Evolutionary conservation across 148 eudicot genomes (phyloP), one percentile per base, ranked within the genome.

Genomic region (Dysphania ambrosioides): DNA sequence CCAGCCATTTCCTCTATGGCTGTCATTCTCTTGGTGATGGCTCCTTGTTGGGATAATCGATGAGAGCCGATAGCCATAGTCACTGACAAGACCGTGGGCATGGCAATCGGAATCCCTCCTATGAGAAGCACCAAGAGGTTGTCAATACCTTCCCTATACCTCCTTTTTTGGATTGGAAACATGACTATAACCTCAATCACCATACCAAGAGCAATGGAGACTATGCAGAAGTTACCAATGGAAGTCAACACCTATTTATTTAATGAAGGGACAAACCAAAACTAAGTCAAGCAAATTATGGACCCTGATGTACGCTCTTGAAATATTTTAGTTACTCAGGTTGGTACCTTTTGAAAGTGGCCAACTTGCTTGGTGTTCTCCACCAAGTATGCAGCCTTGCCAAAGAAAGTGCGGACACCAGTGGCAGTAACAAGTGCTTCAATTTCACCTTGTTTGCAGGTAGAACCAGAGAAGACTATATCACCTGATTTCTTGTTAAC

Each of bases 1-100:
- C 97, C 93, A 7, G 97, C 97, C 97, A 91, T 91, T 77, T 91
- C 97, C 66, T 89, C 93, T 56, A 91, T 89, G 75, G 97, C 93
- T 10, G 97, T 91, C 97, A 91, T 91, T 70, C 97, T 91, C 83
- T 91, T 91, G 35, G 93, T 91, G 35, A 91, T 89, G 53, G 97
- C 97, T 29, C 96, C 96, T 74, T 91, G 96, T 42, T 91, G 86
- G 31, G 96, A 83, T 16, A 91, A 67, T 8, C 88, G 79, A 76
- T 91, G 97, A 59, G 97, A 87, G 2, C 97, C 93, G 68, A 89
- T 91, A 32, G 93, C 97, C 97, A 91, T 91, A 21, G 93, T 91
- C 70, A 91, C 93, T 0, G 93, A 91, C 83, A 91, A 81, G 8
- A 89, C 93, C 0, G 91, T 89, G 6, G 97, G 97, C 97, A 91